Conservation (phyloP, 768 basidiomycete genomes). For the Russula sp. region DNA sequence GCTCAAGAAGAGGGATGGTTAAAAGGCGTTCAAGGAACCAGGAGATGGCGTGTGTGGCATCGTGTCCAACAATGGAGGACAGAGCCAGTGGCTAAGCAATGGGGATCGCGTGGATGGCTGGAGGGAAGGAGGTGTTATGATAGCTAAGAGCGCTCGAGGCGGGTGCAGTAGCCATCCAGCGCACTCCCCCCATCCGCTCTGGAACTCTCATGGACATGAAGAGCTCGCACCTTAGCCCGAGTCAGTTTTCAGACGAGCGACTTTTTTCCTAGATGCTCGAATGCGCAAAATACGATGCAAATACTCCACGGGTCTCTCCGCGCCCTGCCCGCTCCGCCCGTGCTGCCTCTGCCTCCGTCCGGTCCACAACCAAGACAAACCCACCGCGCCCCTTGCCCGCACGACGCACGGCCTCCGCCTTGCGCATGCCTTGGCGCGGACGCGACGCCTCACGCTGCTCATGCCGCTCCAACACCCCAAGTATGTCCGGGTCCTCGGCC, state of each 20-base stretch:
- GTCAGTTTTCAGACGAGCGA: neutral
- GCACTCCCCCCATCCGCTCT: neutral
- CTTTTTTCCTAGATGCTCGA: neutral
- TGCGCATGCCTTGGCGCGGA: slow-evolving; percentile 9
- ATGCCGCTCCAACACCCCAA: slow-evolving; percentile 12
- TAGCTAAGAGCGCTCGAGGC: neutral
- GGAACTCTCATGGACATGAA: neutral
- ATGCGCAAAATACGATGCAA: slow-evolving; percentile 4
- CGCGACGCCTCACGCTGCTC: slow-evolving; percentile 11
- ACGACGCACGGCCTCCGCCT: slow-evolving; percentile 6
- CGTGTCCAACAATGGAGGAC: neutral
- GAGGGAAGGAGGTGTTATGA: neutral
- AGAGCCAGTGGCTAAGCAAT: neutral
- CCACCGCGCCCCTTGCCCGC: slow-evolving; percentile 12
- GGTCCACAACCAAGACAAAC: slow-evolving; percentile 9
- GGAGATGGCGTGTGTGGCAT: neutral
- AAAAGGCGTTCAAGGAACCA: neutral
- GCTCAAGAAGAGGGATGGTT: neutral
- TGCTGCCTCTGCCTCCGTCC: too few species aligned
- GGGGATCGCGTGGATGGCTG: neutral
- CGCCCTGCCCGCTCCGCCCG: neutral
- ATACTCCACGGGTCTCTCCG: neutral
- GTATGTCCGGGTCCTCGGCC: slow-evolving; percentile 12
- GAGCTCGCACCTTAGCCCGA: too few species aligned
- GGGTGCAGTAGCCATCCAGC: neutral